Base-by-base conservation (phyloP, 2,329 filamentous ascomycete genomes). In the Ceratocystiopsis brevicomis region DNA sequence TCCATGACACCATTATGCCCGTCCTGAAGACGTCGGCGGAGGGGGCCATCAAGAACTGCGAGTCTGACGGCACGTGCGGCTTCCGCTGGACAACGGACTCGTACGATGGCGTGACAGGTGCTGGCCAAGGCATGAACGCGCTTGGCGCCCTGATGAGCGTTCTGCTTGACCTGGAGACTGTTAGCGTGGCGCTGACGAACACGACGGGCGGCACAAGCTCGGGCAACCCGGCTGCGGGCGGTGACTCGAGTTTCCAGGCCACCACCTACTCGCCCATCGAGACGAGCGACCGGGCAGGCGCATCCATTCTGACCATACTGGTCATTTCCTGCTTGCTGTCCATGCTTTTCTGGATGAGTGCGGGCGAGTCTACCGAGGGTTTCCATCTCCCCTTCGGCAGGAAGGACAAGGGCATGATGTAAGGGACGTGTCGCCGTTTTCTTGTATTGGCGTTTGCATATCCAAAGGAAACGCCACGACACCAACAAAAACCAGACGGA, bases 111-210 rank as follows among this genome's bases (percentile, higher is more conserved):
- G 64, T 62, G 1, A 67, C 64, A 6, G 78, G 77, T 8, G 69
- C 81, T 2, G 78, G 78, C 5, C 76, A 81, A 56, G 76, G 81
- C 57, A 82, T 83, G 78, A 67, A 72, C 1, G 76, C 72, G 79
- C 0, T 67, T 67, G 39, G 74, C 69, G 1, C 59, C 9, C 58
- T 74, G 41, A 62, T 62, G 34, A 63, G 61, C 6, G 58, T 63
- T 34, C 52, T 71, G 19, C 52, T 68, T 16, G 52, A 57, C 15
- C 47, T 56, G 19, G 41, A 52, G 33, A 37, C 44, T 1, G 47
- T 64, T 16, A 17, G 50, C 3, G 61, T 82, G 55, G 74, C 63
- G 5, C 56, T 62, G 30, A 65, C 63, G 0, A 59, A 61, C 11
- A 50, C 47, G 13, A 67, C 64, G 0, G 68, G 67, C 42, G 69